phyloP scores from a whole-genome alignment of 139 green algal genomes.

The Yamagishiella unicocca region DNA sequence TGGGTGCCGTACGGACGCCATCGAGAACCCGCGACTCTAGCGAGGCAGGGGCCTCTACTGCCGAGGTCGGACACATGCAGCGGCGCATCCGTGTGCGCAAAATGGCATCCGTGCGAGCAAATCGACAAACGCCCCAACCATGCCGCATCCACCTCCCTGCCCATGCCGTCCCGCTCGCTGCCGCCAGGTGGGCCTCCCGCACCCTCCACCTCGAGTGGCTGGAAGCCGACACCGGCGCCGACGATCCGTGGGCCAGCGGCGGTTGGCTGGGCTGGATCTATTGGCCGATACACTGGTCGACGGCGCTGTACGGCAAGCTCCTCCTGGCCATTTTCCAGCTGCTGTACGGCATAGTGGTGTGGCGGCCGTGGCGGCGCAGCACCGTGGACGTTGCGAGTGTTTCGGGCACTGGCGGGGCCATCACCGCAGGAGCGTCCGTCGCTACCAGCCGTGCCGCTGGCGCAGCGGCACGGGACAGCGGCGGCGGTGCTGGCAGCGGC shows the following conservation, averaged over 20 bases:
- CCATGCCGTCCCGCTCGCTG: background rate
- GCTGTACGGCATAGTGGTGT: constrained; percentile 44
- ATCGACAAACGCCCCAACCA: background rate
- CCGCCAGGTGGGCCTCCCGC: background rate
- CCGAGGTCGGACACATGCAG: background rate
- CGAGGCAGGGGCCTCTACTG: background rate
- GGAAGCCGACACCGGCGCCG: background rate
- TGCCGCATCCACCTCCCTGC: background rate
- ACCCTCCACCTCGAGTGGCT: constrained; percentile 43
- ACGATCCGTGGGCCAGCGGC: background rate
- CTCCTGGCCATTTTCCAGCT: constrained; percentile 21
- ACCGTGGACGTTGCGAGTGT: background rate
- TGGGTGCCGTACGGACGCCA: background rate
- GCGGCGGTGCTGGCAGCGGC: background rate
- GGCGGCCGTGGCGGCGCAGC: constrained; percentile 9
- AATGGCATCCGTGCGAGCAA: background rate
- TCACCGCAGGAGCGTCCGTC: background rate
- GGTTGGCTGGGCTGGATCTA: constrained; percentile 13
- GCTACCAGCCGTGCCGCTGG: too few relatives aligned
- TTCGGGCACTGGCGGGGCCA: background rate
- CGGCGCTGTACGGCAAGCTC: constrained; percentile 33
- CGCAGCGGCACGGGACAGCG: too few relatives aligned
- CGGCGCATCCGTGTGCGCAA: background rate
- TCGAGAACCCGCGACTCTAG: background rate
- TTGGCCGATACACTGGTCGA: constrained; percentile 35